phyloP scores from a whole-genome alignment of 345 rosid species.

The Melaleuca alternifolia region DNA sequence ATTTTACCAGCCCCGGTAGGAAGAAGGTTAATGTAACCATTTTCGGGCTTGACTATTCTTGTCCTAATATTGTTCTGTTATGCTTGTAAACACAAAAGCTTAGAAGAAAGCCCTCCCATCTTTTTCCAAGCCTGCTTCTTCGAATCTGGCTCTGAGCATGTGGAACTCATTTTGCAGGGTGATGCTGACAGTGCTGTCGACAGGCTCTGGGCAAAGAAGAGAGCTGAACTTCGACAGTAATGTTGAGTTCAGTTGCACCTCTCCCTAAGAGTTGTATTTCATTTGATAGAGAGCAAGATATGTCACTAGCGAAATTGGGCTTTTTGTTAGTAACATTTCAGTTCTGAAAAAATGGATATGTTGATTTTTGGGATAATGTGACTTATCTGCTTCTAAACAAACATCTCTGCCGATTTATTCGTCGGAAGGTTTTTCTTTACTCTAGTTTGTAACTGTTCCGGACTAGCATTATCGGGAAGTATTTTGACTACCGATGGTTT shows the following conservation, averaged over 20 bases:
- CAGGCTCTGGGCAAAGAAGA: conserved; percentile 59
- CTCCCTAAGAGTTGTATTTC: neutral
- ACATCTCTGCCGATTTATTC: neutral
- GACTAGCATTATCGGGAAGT: neutral
- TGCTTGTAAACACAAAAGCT: neutral
- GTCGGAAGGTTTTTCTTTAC: neutral
- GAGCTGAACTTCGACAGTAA: conserved; percentile 22
- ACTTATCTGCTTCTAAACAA: neutral
- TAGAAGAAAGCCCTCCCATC: neutral
- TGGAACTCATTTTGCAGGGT: conserved; percentile 21
- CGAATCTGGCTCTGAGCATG: neutral
- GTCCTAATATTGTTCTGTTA: neutral
- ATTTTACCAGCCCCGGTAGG: neutral
- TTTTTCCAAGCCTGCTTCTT: neutral
- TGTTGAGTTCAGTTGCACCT: neutral
- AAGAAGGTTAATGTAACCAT: neutral
- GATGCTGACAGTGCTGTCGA: conserved; percentile 49
- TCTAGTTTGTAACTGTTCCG: neutral
- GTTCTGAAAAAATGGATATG: neutral
- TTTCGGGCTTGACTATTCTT: neutral
- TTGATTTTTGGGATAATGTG: neutral
- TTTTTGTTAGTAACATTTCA: neutral
- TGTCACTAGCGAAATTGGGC: neutral
- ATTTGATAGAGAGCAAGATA: neutral
- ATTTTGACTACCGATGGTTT: neutral